A percentile compares a stretch with the other conserved stretches of the same genome.
These are phyloP conservation scores for Claviceps sp. DNA, from an alignment of 2,329 filamentous ascomycete genomes.

Conservation along the genomic window DNA sequence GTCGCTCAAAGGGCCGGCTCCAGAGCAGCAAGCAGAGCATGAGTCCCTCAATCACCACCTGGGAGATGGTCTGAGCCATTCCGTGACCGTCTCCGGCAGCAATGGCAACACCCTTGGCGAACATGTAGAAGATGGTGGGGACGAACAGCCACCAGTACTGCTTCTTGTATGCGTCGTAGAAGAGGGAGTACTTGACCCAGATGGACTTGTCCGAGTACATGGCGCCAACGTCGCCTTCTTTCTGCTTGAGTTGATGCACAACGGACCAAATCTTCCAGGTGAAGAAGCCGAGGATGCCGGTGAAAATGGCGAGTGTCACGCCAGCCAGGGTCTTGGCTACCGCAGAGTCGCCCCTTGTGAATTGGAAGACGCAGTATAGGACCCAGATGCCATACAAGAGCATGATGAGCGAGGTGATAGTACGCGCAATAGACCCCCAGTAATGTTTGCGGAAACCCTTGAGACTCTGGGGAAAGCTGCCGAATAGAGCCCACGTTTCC, in stretches of 20 bases:
- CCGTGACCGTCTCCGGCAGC: constrained; percentile 79
- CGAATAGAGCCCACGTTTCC: constrained; percentile 83
- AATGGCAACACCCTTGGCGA: constrained; percentile 75
- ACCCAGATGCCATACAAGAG: constrained; percentile 92
- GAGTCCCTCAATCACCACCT: constrained; percentile 67
- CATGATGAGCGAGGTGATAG: constrained; percentile 80
- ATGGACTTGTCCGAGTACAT: constrained; percentile 82
- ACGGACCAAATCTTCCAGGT: constrained; percentile 69
- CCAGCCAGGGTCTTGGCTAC: constrained; percentile 74
- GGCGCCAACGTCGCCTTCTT: constrained; percentile 56
- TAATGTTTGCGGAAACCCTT: constrained; percentile 87
- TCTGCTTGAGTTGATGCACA: constrained; percentile 59
- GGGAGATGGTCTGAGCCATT: constrained; percentile 63
- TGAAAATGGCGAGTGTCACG: constrained; percentile 70
- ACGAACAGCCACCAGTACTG: constrained; percentile 97
- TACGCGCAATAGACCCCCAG: constrained; percentile 82
- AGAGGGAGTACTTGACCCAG: constrained; percentile 92
- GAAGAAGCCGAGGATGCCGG: constrained; percentile 68
- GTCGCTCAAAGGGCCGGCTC: constrained; percentile 75
- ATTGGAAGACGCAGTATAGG: constrained; percentile 91
- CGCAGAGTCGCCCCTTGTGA: constrained; percentile 89
- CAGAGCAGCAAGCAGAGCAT: constrained; percentile 73
- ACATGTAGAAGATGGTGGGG: constrained; percentile 78
- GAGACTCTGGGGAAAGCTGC: constrained; percentile 68
- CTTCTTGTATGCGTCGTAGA: constrained; percentile 93